phyloP scores from a whole-genome alignment of 2,329 filamentous ascomycete genomes.

The Beauveria caledonica region DNA sequence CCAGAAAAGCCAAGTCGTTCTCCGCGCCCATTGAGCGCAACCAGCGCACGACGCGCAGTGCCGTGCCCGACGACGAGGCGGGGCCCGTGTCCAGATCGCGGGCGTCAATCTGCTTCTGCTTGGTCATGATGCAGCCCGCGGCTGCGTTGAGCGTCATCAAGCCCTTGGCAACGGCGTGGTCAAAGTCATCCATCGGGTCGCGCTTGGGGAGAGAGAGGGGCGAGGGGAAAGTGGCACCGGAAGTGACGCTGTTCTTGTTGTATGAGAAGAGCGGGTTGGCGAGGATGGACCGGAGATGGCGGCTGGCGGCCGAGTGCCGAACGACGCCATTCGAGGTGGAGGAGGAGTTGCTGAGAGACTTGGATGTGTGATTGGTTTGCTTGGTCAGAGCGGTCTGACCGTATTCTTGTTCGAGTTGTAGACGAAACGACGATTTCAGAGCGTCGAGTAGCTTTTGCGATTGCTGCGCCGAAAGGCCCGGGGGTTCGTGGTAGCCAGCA shows the following conservation, averaged over 20 bases:
- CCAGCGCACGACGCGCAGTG: conserved; percentile 43
- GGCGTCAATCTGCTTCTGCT: conserved; percentile 34
- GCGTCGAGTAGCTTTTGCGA: conserved; percentile 47
- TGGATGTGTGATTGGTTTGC: conserved; percentile 22
- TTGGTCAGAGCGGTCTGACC: conserved; percentile 26
- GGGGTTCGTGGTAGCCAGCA: conserved; percentile 41
- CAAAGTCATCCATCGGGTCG: conserved; percentile 47
- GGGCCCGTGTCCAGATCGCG: conserved; percentile 23
- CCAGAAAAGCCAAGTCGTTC: conserved; percentile 36
- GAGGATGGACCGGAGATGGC: conserved; percentile 48
- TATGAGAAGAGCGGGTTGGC: conserved; percentile 47
- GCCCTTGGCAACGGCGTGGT: conserved; percentile 45
- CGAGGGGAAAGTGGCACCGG: not conserved
- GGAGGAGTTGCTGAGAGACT: conserved; percentile 4
- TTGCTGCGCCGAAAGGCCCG: conserved; percentile 41
- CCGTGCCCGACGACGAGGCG: conserved; percentile 34
- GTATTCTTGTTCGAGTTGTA: conserved; percentile 50
- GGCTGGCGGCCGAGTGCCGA: conserved; percentile 32
- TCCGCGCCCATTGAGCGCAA: conserved; percentile 43
- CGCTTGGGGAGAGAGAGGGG: conserved; percentile 17
- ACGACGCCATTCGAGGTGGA: conserved; percentile 20
- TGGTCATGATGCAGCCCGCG: conserved; percentile 43
- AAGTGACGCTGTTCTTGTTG: conserved; percentile 15
- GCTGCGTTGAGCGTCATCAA: conserved; percentile 48
- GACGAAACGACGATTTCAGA: conserved; percentile 49